Conservation (phyloP, 2,329 filamentous ascomycete genomes). For the Aspergillus sp. region DNA sequence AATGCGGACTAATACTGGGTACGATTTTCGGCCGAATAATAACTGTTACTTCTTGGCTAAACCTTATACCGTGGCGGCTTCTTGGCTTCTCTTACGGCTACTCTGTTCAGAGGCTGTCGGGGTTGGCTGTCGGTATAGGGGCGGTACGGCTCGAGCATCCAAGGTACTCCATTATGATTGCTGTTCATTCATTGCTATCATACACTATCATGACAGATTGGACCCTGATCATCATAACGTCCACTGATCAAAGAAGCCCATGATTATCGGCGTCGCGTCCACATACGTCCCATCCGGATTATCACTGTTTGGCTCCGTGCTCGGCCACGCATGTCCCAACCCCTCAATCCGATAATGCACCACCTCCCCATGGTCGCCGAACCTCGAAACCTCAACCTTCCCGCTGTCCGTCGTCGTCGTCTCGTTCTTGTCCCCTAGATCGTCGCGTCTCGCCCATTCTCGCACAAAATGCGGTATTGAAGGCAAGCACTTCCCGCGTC, state of each 20-base stretch:
- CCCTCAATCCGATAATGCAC: conserved; percentile 11
- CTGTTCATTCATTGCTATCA: no score
- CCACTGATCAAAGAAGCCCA: conserved; percentile 13
- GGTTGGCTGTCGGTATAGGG: no score
- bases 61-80: no score
- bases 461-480: conserved; percentile 14
- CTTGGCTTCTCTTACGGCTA: no score
- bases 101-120: no score
- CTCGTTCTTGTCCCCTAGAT: conserved; percentile 4
- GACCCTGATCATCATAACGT: background rate
- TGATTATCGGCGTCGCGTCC: conserved; percentile 14
- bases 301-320: conserved; percentile 12
- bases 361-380: conserved; percentile 4
- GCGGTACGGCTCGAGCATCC: no score
- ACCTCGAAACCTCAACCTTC: conserved; percentile 5
- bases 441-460: conserved; percentile 22
- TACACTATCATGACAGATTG: background rate
- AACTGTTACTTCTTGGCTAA: no score
- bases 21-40: no score
- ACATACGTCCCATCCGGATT: conserved; percentile 11
- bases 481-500: conserved; percentile 13
- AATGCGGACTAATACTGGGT: no score
- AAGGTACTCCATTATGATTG: background rate
- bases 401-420: conserved; percentile 1
- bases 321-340: conserved; percentile 16